Percentiles rank a stretch among this genome's conserved stretches.
Evolutionary conservation across 2,329 filamentous ascomycete species (phyloP).

Genomic region (Alternaria conjuncta): DNA sequence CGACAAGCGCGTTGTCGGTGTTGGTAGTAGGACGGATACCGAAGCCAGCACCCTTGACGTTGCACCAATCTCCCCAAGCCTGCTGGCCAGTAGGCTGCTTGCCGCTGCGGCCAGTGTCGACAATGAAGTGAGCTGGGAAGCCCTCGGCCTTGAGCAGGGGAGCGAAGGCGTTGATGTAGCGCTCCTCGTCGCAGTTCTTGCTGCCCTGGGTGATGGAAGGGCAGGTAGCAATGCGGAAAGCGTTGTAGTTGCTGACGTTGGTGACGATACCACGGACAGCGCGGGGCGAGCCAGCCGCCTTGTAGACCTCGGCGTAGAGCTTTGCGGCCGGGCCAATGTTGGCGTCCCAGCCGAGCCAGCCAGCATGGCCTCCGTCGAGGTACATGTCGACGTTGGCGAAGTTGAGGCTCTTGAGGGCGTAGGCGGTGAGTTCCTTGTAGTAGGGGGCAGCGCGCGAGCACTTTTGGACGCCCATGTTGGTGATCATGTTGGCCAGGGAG

Average conservation of each 20-base stretch:
- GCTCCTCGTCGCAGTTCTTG: conserved; percentile 61
- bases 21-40: conserved; percentile 68
- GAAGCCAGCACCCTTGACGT: conserved; percentile 68
- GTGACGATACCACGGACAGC: conserved; percentile 61
- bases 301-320: conserved; percentile 57
- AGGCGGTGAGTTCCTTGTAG: conserved; percentile 63
- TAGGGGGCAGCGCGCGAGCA: conserved; percentile 62
- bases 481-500: conserved; percentile 66
- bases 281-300: conserved; percentile 54
- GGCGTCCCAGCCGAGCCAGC: conserved; percentile 69
- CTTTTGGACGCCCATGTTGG: conserved; percentile 62
- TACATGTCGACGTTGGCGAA: conserved; percentile 69
- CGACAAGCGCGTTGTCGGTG: conserved; percentile 64
- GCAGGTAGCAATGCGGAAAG: conserved; percentile 55
- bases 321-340: conserved; percentile 62
- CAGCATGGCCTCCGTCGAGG: conserved; percentile 68
- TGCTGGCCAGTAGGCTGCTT: conserved; percentile 64
- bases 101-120: conserved; percentile 63
- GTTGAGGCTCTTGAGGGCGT: conserved; percentile 64
- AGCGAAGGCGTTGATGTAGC: conserved; percentile 59
- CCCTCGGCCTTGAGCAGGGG: conserved; percentile 56
- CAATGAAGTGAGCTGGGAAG: conserved; percentile 62
- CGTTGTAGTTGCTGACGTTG: conserved; percentile 67
- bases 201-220: conserved; percentile 55
- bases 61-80: conserved; percentile 73